Base-by-base conservation (phyloP, 1,139 yeast genomes). In the Saccharomyces hybrid region DNA sequence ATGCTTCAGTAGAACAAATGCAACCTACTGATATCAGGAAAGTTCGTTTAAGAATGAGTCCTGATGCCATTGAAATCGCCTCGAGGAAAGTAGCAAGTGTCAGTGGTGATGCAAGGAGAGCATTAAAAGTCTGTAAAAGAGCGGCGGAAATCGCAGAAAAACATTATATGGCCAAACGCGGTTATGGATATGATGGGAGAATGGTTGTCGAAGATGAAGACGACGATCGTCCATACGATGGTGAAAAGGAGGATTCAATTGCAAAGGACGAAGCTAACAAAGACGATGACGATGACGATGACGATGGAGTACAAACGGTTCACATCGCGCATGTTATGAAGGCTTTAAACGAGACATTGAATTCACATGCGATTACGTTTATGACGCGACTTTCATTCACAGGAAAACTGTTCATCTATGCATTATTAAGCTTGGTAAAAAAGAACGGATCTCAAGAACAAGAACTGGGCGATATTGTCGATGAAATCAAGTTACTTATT, bases 21-120 rank as follows among this genome's bases (percentile, higher is more conserved):
- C 47, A 46, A 14, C 55, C 61, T 25, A 61, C 66, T 2, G 60
- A 61, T 11, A 58, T 64, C 52, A 65, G 69, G 44, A 65, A 60
- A 31, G 68, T 71, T 3, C 74, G 75, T 52, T 76, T 81, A 23
- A 66, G 69, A 9, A 77, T 91, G 52, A 81, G 82, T 41, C 74
- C 77, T 26, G 96, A 88, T 67, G 97, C 99, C 0, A 81, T 91
- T 57, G 93, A 86, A 57, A 90, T 87, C 75, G 97, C 97, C 0
- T 83, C 97, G 0, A 80, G 97, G 70, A 90, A 90, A 70, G 95
- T 93, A 48, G 97, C 98, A 6, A 84, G 95, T 72, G 97, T 93
- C 4, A 87, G 95, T 69, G 99, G 99, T 55, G 99, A 93, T 74
- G 99, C 98, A 1, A 78, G 99, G 63, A 77, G 98, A 60, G 98